A percentile compares a stretch with the other conserved stretches of the same genome.
Conservation (phyloP, 1,284 basidiomycete genomes). For the Cryptococcus hybrid region DNA sequence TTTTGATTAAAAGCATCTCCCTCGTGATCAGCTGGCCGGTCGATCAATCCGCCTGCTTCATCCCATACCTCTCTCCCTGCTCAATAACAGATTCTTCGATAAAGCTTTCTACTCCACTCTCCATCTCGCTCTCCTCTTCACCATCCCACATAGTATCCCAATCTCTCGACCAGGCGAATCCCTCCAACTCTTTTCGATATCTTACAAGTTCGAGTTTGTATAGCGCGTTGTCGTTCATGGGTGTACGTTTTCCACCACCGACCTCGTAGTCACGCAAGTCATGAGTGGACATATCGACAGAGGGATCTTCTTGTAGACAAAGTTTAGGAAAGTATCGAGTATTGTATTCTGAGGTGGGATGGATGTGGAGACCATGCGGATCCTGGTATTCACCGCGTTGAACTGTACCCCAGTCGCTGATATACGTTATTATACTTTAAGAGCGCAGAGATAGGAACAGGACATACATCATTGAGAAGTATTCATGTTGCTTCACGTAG, state of each 20-base stretch:
- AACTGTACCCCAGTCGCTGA: conserved; percentile 39
- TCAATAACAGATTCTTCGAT: not conserved
- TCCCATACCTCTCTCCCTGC: not conserved
- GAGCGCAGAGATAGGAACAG: not conserved
- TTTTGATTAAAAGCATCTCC: not conserved
- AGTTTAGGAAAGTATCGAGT: conserved; percentile 97
- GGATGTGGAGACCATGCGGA: conserved; percentile 94
- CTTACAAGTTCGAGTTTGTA: conserved; percentile 31
- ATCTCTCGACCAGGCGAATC: conserved; percentile 35
- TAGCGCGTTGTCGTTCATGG: conserved; percentile 34
- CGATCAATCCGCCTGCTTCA: not conserved
- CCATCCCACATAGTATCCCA: not conserved
- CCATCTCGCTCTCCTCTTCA: conserved; percentile 3
- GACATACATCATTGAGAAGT: conserved; percentile 90
- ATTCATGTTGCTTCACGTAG: conserved; percentile 86
- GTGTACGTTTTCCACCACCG: conserved; percentile 16
- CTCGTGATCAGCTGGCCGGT: not conserved
- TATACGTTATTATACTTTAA: not conserved
- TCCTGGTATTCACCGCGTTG: conserved; percentile 54
- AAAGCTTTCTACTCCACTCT: conserved; percentile 2
- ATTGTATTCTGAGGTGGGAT: conserved; percentile 89
- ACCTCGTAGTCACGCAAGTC: conserved; percentile 12
- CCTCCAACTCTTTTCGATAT: conserved; percentile 28
- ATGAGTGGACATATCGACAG: conserved; percentile 43
- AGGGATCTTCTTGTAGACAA: conserved; percentile 91